Percentiles rank a stretch among this genome's conserved stretches.
Conservation (phyloP, 257 asterid species). For the Nemophila menziesii region DNA sequence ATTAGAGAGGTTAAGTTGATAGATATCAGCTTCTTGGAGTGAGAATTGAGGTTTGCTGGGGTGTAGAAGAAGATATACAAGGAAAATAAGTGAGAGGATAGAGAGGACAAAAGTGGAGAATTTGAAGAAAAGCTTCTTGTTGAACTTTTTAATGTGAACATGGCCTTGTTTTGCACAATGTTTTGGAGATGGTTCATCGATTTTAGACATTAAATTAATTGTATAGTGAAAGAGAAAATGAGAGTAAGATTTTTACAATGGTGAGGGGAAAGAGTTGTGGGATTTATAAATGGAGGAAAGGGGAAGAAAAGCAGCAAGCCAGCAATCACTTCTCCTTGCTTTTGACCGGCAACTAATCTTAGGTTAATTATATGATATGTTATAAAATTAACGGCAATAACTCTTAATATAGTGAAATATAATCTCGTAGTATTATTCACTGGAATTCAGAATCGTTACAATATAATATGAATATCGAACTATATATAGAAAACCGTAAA, state of each 20-base stretch:
- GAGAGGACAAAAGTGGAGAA: conserved; percentile 54
- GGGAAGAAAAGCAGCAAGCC: conserved; percentile 12
- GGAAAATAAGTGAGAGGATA: conserved; percentile 48
- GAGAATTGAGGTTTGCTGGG: conserved; percentile 72
- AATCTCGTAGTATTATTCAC: no score
- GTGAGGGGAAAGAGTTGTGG: conserved; percentile 20
- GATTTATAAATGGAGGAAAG: conserved; percentile 19
- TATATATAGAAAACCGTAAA: no score
- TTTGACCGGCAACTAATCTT: conserved; percentile 35
- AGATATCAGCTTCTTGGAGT: conserved; percentile 47
- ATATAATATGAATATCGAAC: no score
- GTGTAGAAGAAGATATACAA: conserved; percentile 61
- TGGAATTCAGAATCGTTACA: no score
- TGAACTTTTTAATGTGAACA: conserved; percentile 22
- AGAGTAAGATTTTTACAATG: conserved; percentile 11
- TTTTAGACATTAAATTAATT: conserved; percentile 81
- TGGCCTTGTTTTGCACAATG: conserved; percentile 57
- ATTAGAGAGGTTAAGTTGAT: conserved; percentile 58
- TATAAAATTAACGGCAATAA: no score
- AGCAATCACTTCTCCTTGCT: conserved; percentile 36
- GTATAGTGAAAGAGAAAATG: conserved; percentile 12
- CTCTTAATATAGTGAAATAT: no score
- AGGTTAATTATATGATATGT: no score
- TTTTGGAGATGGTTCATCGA: conserved; percentile 61
- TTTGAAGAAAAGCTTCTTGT: conserved; percentile 36